Percentiles rank a stretch among this genome's conserved stretches.
phyloP scores from a whole-genome alignment of 2,329 filamentous ascomycete genomes.

The Hirsutella thompsonii region DNA sequence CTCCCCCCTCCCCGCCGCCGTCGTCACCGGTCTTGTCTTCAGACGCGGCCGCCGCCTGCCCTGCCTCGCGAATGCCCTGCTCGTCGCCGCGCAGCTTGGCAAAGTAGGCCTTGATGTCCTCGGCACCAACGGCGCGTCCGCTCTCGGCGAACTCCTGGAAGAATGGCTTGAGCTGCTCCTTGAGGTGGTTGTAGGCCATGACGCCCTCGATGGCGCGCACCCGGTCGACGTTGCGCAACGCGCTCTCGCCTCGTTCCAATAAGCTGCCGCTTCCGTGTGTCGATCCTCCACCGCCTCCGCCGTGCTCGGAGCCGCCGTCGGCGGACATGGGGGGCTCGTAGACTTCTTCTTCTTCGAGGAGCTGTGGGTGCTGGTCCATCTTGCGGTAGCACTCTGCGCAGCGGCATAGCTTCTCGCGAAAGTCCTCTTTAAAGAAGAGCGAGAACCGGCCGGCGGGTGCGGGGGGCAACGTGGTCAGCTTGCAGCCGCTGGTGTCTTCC shows the following conservation, averaged over 20 bases:
- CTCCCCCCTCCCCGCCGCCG: conserved; percentile 13
- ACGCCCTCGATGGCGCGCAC: conserved; percentile 91
- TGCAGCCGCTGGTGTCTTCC: conserved; percentile 30
- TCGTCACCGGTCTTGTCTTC: conserved; percentile 18
- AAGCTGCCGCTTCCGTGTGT: conserved; percentile 67
- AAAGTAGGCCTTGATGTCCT: conserved; percentile 95
- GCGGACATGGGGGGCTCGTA: conserved; percentile 86
- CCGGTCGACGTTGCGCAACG: conserved; percentile 81
- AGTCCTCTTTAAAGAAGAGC: conserved; percentile 68
- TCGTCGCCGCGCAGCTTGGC: conserved; percentile 86
- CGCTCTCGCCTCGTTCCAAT: conserved; percentile 84
- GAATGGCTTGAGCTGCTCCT: conserved; percentile 91
- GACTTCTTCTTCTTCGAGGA: conserved; percentile 85
- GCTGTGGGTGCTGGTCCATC: conserved; percentile 51
- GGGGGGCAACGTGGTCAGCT: conserved; percentile 43
- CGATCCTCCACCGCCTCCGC: conserved; percentile 34
- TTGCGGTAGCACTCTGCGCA: conserved; percentile 69
- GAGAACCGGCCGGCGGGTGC: conserved; percentile 52
- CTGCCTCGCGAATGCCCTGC: conserved; percentile 52
- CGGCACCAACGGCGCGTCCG: conserved; percentile 75
- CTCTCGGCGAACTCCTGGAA: conserved; percentile 89
- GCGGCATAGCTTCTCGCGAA: conserved; percentile 71
- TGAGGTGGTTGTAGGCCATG: conserved; percentile 95
- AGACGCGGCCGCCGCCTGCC: conserved; percentile 33
- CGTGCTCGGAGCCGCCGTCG: conserved; percentile 37